Percentiles rank a stretch among this genome's conserved stretches.
Evolutionary conservation across 1,139 yeast species (phyloP).

Genomic region (Pichia sp.): DNA sequence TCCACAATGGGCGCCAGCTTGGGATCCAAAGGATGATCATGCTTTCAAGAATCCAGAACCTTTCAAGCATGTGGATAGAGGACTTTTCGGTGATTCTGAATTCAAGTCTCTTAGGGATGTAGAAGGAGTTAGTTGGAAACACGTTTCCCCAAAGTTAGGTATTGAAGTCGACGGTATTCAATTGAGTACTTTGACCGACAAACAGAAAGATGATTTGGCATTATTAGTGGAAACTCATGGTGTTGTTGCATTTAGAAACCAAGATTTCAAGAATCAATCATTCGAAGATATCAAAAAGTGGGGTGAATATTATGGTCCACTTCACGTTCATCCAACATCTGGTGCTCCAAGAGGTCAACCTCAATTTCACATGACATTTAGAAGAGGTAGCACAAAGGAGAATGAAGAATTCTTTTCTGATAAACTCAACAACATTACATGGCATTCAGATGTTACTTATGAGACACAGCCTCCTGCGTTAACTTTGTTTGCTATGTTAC

Average conservation of each 20-base stretch:
- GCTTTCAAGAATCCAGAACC: constrained; percentile 29
- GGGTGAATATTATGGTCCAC: constrained; percentile 58
- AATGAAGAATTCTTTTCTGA: constrained; percentile 32
- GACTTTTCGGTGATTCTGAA: constrained; percentile 49
- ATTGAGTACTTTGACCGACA: constrained; percentile 41
- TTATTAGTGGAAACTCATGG: constrained; percentile 33
- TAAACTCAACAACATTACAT: constrained; percentile 32
- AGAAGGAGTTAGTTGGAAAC: constrained; percentile 23
- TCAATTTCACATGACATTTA: constrained; percentile 54
- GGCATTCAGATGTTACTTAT: constrained; percentile 67
- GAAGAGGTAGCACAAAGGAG: constrained; percentile 38
- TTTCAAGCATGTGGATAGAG: constrained; percentile 47
- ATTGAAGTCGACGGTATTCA: constrained; percentile 53
- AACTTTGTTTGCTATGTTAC: constrained; percentile 59
- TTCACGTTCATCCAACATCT: constrained; percentile 66
- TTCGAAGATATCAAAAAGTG: constrained; percentile 44
- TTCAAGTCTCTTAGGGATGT: constrained; percentile 46
- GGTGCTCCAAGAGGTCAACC: constrained; percentile 54
- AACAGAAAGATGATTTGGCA: constrained; percentile 56
- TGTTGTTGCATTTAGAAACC: constrained; percentile 57
- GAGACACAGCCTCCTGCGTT: constrained; percentile 64
- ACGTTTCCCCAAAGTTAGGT: constrained; percentile 48
- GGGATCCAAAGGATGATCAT: constrained; percentile 33
- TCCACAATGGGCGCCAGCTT: constrained; percentile 34
- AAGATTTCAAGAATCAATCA: constrained; percentile 51